phyloP scores from a whole-genome alignment of 768 basidiomycete genomes.

The Suillus tomentosus region DNA sequence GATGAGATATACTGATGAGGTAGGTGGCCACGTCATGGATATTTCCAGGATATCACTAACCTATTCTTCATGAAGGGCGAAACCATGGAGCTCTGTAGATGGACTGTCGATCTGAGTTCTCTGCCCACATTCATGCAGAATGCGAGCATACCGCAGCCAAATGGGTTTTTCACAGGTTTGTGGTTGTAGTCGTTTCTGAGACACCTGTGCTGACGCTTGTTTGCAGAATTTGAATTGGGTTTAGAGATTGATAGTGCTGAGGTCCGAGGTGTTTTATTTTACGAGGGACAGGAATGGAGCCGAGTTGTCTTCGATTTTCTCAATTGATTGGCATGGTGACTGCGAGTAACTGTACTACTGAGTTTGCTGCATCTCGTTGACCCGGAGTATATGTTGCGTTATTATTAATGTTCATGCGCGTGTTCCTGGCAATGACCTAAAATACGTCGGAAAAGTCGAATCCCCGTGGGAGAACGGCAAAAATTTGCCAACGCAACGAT shows the following conservation, averaged over 20 bases:
- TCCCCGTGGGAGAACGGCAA: conserved; percentile 15
- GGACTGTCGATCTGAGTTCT: conserved; percentile 82
- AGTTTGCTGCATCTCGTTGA: background rate
- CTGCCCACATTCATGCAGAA: conserved; percentile 79
- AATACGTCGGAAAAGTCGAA: conserved; percentile 8
- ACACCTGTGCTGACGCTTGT: conserved; percentile 5
- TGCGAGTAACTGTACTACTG: background rate
- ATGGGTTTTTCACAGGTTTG: conserved; percentile 81
- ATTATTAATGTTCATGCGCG: background rate
- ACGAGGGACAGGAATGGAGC: conserved; percentile 80
- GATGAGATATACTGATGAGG: conserved; percentile 85
- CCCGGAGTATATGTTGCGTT: background rate
- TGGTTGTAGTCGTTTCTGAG: conserved; percentile 11
- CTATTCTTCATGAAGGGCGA: conserved; percentile 50
- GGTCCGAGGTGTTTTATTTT: conserved; percentile 78
- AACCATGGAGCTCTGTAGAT: conserved; percentile 74
- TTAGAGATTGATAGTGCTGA: conserved; percentile 85
- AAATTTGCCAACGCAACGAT: conserved; percentile 1
- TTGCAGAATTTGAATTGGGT: conserved; percentile 78
- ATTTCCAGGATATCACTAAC: conserved; percentile 22
- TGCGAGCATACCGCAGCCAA: conserved; percentile 52
- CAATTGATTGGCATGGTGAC: conserved; percentile 25
- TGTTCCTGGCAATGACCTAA: conserved; percentile 10
- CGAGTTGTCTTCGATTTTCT: conserved; percentile 65
- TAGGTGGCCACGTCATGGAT: conserved; percentile 26